These are phyloP conservation scores for Pulveroboletus sp. DNA, from an alignment of 768 basidiomycete genomes.

Conservation along the genomic window DNA sequence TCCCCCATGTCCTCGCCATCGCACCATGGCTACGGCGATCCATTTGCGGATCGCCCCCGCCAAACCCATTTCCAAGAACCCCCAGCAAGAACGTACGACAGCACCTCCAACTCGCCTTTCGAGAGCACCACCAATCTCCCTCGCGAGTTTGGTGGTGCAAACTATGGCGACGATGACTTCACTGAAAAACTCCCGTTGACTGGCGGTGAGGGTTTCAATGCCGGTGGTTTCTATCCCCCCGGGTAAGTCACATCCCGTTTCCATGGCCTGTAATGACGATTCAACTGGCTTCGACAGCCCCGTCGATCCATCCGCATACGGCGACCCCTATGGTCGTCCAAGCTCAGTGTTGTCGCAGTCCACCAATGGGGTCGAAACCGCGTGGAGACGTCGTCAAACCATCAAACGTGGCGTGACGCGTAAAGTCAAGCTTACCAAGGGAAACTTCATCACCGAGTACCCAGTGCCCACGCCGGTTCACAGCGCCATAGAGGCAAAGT, in stretches of 20 bases:
- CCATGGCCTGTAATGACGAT: background rate
- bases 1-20: slow-evolving; percentile 26
- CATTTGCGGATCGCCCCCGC: slow-evolving; percentile 67
- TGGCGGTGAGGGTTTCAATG: slow-evolving; percentile 46
- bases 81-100: slow-evolving; percentile 41
- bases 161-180: slow-evolving; percentile 63
- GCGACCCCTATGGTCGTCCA: slow-evolving; percentile 62
- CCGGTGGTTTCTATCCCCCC: slow-evolving; percentile 69
- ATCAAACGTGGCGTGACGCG: slow-evolving; percentile 93
- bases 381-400: slow-evolving; percentile 76
- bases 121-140: slow-evolving; percentile 55
- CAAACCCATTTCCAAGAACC: slow-evolving; percentile 57
- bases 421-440: slow-evolving; percentile 88
- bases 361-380: slow-evolving; percentile 54
- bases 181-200: slow-evolving; percentile 76
- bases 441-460: slow-evolving; percentile 90
- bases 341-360: slow-evolving; percentile 48
- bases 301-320: slow-evolving; percentile 55
- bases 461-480: slow-evolving; percentile 79
- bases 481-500: slow-evolving; percentile 79
- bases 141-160: slow-evolving; percentile 42
- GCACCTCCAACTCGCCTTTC: slow-evolving; percentile 41
- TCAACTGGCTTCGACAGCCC: slow-evolving; percentile 30
- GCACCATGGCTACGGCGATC: slow-evolving; percentile 48
- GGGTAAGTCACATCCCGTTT: slow-evolving; percentile 41